Base-by-base conservation (phyloP, 2,329 filamentous ascomycete species). In the Sclerotinia trifoliorum region DNA sequence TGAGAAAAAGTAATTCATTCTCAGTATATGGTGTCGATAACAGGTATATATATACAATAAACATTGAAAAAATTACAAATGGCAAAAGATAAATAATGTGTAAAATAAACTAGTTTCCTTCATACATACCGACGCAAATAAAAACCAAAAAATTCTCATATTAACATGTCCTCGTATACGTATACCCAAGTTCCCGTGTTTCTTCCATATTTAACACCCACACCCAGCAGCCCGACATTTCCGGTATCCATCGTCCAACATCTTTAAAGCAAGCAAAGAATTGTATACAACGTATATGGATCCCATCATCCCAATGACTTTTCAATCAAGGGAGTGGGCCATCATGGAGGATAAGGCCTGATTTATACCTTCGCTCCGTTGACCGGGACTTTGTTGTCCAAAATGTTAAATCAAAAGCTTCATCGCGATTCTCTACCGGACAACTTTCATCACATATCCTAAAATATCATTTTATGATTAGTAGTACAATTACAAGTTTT, bases 401-500 rank as follows among this genome's bases (percentile, higher is more conserved):
- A 62, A 51, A 35, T 24, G n/a, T 17, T 35, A 49, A 2, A 39
- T 49, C 1, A 26, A 5, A 39, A 51, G 15, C 8, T 29, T 13
- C 17, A 51, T 26, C 29, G 26, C 19, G 46, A 62, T 4, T 39
- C 24, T 60, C 46, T 62, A 8, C n/a, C 13, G 13, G 4, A 21
- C 13, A 7, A 10, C n/a, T 32, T 39, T 49, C 21, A 21, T 62
- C 17, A 24, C 46, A 26, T 39, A 35, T 19, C 8, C n/a, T 24
- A 39, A 24, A 10, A 39, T 19, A 57, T n/a, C 32, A 13, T 26
- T 39, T 44, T 26, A 7, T 24, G 46, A 19, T 32, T 32, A 57
- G 21, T 15, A 63, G 32, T 63, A 51, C 5, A 63, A 26, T 42
- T 54, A 67, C 32, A 62, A n/a, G 29, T 39, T 21, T 19, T 67